Conservation (phyloP, 768 basidiomycete genomes). For the Flagelloscypha sp. region DNA sequence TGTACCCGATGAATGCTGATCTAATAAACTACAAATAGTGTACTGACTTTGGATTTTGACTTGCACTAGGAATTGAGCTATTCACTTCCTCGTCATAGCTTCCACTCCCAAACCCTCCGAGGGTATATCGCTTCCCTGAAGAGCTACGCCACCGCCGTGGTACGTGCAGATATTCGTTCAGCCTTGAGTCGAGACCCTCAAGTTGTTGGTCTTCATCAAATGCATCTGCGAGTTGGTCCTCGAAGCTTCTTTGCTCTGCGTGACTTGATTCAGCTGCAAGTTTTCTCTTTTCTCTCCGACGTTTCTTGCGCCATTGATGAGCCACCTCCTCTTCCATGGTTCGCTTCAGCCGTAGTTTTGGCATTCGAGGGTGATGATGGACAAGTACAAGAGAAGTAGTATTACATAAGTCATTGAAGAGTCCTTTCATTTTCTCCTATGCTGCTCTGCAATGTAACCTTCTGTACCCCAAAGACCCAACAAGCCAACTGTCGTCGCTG, state of each 20-base stretch:
- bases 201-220: conserved; percentile 66
- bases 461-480: conserved; percentile 57
- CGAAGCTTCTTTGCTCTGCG: conserved; percentile 64
- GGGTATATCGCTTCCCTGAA: too few relatives aligned
- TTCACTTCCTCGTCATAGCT: conserved; percentile 17
- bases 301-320: conserved; percentile 29
- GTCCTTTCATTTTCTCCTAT: too few relatives aligned
- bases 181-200: conserved; percentile 50
- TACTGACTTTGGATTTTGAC: conserved; percentile 14
- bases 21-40: too few relatives aligned
- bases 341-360: conserved; percentile 55
- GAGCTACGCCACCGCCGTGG: conserved; percentile 77
- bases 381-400: too few relatives aligned
- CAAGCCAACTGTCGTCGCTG: conserved; percentile 49
- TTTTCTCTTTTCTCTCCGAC: conserved; percentile 22
- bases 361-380: too few relatives aligned
- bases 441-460: conserved; percentile 59
- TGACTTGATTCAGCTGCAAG: too few relatives aligned
- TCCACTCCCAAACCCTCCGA: too few relatives aligned
- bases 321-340: conserved; percentile 53
- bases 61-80: conserved; percentile 15
- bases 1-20: too few relatives aligned
- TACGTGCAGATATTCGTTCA: conserved; percentile 65
- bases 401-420: too few relatives aligned
- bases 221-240: conserved; percentile 66